Base-by-base conservation (phyloP, 1,284 basidiomycete species). In the Austroboletus niveus region DNA sequence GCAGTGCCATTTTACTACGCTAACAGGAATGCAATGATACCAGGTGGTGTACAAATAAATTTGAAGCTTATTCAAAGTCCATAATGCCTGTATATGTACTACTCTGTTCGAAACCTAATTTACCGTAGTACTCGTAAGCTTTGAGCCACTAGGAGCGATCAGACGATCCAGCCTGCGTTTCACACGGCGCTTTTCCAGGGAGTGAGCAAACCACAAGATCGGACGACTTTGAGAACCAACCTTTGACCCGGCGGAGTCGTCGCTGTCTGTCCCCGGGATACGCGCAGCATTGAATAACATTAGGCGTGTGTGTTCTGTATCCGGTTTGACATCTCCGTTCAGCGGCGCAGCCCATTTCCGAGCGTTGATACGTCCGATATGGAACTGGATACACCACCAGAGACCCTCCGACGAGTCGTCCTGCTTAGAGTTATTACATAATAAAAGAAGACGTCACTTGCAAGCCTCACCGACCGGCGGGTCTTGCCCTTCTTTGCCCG, bases 241-340 rank as follows among this genome's bases (percentile, higher is more conserved):
- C 30, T 30, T 30, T 30, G 27, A 27, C 27, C 7, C 17, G 17
- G 17, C 27, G 27, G 27, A 27, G 27, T 39, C 9, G 20, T 39
- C 38, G 11, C 20, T 11, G 38, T 39, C 35, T n/a, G 15, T 8
- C 7, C 30, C 14, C 15, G 4, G 17, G 9, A 39, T 4, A 12
- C 38, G 47, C 32, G 63, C 54, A 38, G 72, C 74, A 3, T 73
- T 69, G 49, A 69, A 66, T 39, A 85, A 66, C 49, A 84, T 59
- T 32, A 54, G 47, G 48, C 70, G 71, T 3, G 71, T 71, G 52
- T 73, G 68, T 24, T 56, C 44, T 1, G 61, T 75, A 60, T 85
- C 75, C 8, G 82, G 82, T 61, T 85, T 85, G 54, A 85, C 76
- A 53, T 84, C 81, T 32, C 82, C 83, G 48, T 84, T 79, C 51